Evolutionary conservation across 208 protist genomes (phyloP), one percentile per base, ranked within the genome.

Genomic region (Trypanosoma vivax): DNA sequence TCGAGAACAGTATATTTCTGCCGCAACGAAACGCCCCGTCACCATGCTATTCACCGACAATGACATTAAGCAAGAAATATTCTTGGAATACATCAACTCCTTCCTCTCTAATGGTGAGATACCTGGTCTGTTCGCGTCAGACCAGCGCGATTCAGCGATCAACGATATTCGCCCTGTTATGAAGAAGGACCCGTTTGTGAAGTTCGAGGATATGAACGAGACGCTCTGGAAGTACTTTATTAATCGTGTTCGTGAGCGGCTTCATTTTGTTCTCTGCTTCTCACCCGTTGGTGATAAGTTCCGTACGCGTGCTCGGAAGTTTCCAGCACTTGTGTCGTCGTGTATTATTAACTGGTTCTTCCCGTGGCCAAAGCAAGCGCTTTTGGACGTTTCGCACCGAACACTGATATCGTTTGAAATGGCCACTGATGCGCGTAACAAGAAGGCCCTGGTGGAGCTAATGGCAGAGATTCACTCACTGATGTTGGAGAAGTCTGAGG

Each of bases 331-430:
- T 16, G 95, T 99, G 60, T 96, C 86, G 50, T 90, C 92, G 27
- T 98, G 95, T 70, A 96, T 94, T 42, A 98, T 98, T 66, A 97
- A 99, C 75, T 99, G 96, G 96, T 99, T 99, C 89, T 94, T 97
- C 64, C 92, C 94, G 42, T 99, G 96, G 97, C 96, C 97, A 13
- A 86, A 94, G 60, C 83, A 97, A 70, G 97, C 94, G 14, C 65
- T 99, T 45, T 57, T 89, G 2, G 88, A 96, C 56, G 95, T 98
- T 25, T 93, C 94, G 7, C 79, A 77, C 21, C 79, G 82, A 47
- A 95, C 87, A 28, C 86, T 98, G 54, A 79, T 75, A 47, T 65
- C 61, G 46, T 96, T 97, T 72, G 73, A 94, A 54, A 96, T 97
- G 80, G 90, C 91, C 5, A 93, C 87, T 4, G 86, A 93, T 10